phyloP scores from a whole-genome alignment of 306 rosid species.

The Canavalia gladiata region DNA sequence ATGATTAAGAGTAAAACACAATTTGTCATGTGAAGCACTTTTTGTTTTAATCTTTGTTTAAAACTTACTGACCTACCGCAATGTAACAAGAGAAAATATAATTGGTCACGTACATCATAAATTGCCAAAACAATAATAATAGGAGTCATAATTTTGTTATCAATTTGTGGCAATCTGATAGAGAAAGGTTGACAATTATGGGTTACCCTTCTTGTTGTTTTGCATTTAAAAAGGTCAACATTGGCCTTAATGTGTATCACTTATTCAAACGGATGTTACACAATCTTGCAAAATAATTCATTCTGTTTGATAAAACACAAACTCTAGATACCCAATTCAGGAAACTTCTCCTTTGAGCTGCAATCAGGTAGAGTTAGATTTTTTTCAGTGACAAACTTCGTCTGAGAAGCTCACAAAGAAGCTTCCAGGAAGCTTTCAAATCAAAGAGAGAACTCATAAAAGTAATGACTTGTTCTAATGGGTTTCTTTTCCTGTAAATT shows the following conservation, averaged over 20 bases:
- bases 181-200: conserved; percentile 19
- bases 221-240: conserved; percentile 13
- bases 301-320: conserved; percentile 3
- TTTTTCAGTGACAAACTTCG: conserved; percentile 13
- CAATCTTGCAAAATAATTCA: background rate
- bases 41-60: background rate
- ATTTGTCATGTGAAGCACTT: too few species aligned
- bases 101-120: background rate
- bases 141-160: background rate
- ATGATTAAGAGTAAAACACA: too few species aligned
- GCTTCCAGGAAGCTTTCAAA: conserved; percentile 1
- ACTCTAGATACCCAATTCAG: conserved; percentile 24
- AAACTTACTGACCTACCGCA: background rate
- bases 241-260: background rate
- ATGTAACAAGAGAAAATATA: background rate
- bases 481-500: background rate
- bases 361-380: conserved; percentile 4
- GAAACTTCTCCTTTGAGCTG: conserved; percentile 8
- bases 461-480: background rate
- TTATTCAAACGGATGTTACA: conserved; percentile 17
- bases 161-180: conserved; percentile 18
- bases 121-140: background rate
- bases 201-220: conserved; percentile 29
- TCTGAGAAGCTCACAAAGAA: background rate
- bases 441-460: conserved; percentile 22